Evolutionary conservation across 495 filamentous ascomycete genomes (phyloP), one percentile per base, ranked within the genome.

Genomic region (Annulohypoxylon stygium): DNA sequence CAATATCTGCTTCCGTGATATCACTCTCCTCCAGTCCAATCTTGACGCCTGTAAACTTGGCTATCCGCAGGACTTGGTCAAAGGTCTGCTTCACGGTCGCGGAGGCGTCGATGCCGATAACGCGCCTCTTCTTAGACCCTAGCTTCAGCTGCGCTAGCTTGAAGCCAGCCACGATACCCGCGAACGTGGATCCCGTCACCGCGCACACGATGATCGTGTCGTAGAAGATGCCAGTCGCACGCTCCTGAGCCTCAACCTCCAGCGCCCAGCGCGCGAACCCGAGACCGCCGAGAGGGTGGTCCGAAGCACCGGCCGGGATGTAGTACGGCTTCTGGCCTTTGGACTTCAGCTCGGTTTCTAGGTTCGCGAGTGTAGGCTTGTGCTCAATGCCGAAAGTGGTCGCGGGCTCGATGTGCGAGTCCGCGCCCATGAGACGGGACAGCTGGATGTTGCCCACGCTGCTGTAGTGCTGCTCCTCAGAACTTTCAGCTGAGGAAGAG

Each of bases 261-360:
- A 90, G 86, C 54, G 88, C 89, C 86, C 88, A 91, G 3, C 88
- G 75, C 43, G 88, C 89, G 73, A 90, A 91, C 0, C 90, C 90
- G 20, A 91, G 61, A 0, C 89, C 89, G 1, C 90, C 89, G 0
- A 90, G 77, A n/a, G 88, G 87, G 68, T 92, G 89, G 73, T 90
- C 88, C 8, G 87, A 89, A 1, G 88, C 88, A 1, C 89, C 89
- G 0, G 88, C 88, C 1, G 90, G 90, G 51, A 92, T 90, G 72
- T 87, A 90, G 61, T 91, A 92, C 5, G 88, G 87, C 70, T 82
- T 86, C 18, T 81, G 83, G 0, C 89, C 90, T 0, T 67, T 51
- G 0, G 65, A 77, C 5, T 67, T 71, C 14, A 86, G 81, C 72
- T 88, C 84, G n/a, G 83, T 69, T 57, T 83, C 78, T 0, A 90